Conservation (phyloP, 1,139 yeast genomes). For the Pneumocystis canis region DNA sequence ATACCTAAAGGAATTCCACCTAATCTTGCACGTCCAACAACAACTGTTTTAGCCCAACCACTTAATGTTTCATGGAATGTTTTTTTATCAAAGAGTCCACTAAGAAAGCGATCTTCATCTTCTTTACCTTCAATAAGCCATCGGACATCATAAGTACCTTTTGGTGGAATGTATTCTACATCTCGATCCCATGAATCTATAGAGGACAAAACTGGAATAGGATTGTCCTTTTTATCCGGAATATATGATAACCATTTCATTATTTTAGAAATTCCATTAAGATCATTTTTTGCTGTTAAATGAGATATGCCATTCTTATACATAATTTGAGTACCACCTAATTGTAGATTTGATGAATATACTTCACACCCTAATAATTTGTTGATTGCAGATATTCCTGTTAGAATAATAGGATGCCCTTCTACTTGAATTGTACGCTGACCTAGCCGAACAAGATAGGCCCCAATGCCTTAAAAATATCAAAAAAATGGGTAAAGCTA, state of each 20-base stretch:
- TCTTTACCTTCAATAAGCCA: conserved; percentile 85
- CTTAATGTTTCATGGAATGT: conserved; percentile 95
- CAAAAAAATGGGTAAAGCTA: neutral
- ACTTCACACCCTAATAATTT: conserved; percentile 93
- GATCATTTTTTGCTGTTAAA: conserved; percentile 84
- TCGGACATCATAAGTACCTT: conserved; percentile 78
- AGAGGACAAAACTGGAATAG: conserved; percentile 77
- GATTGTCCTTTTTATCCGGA: conserved; percentile 80
- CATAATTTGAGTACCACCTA: conserved; percentile 99
- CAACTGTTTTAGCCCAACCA: conserved; percentile 98
- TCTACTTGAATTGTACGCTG: conserved; percentile 98
- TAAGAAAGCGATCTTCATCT: conserved; percentile 47
- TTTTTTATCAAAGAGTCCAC: conserved; percentile 78
- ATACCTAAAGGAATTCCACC: conserved; percentile 99
- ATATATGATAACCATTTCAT: conserved; percentile 93
- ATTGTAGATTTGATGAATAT: conserved; percentile 86
- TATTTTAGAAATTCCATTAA: conserved; percentile 90
- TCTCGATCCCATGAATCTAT: conserved; percentile 84
- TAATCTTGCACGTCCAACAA: conserved; percentile 93
- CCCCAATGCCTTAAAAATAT: conserved; percentile 48
- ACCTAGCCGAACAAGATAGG: conserved; percentile 90
- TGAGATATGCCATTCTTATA: conserved; percentile 96
- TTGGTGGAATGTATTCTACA: conserved; percentile 63
- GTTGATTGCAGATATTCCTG: conserved; percentile 98
- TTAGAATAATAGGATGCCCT: conserved; percentile 93